Evolutionary conservation across 495 filamentous ascomycete genomes (phyloP).

Genomic region (Aspergillus conjunctus): DNA sequence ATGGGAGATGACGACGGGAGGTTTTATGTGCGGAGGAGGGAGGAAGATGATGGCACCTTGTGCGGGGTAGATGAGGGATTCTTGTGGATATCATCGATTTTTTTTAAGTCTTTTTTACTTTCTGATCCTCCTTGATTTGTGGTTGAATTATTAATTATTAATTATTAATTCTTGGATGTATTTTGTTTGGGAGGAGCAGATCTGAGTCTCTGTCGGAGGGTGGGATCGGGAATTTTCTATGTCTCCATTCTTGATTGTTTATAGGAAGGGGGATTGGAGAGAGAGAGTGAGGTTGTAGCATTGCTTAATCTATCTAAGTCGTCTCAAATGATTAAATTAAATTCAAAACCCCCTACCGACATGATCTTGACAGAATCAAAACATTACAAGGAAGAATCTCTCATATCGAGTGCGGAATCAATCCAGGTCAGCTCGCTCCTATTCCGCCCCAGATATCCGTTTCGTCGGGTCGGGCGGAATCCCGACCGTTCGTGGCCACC

Average conservation of each 20-base stretch:
- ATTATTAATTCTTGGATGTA: background rate
- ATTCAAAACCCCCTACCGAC: too few species aligned
- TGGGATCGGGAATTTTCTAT: conserved; percentile 11
- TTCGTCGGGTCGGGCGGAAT: background rate
- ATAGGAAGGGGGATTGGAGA: background rate
- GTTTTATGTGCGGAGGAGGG: conserved; percentile 10
- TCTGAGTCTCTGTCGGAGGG: conserved; percentile 7
- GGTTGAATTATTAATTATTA: background rate
- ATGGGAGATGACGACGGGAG: conserved; percentile 6
- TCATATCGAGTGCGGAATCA: conserved; percentile 15
- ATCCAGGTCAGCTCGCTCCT: conserved; percentile 6
- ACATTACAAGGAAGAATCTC: background rate
- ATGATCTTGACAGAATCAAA: background rate
- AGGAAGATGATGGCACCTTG: conserved; percentile 2
- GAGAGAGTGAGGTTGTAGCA: background rate
- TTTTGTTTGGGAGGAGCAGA: conserved; percentile 1
- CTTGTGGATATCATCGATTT: conserved; percentile 7
- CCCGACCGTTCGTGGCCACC: background rate
- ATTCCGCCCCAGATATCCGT: conserved; percentile 14
- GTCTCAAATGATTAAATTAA: background rate
- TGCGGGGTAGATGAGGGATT: conserved; percentile 13
- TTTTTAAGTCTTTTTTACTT: background rate
- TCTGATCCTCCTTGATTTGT: background rate
- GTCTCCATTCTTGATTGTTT: background rate
- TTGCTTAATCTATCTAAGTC: background rate